Evolutionary conservation across 768 basidiomycete species (phyloP), one percentile per base, ranked within the genome.

Genomic region (Myochromella boudieri): DNA sequence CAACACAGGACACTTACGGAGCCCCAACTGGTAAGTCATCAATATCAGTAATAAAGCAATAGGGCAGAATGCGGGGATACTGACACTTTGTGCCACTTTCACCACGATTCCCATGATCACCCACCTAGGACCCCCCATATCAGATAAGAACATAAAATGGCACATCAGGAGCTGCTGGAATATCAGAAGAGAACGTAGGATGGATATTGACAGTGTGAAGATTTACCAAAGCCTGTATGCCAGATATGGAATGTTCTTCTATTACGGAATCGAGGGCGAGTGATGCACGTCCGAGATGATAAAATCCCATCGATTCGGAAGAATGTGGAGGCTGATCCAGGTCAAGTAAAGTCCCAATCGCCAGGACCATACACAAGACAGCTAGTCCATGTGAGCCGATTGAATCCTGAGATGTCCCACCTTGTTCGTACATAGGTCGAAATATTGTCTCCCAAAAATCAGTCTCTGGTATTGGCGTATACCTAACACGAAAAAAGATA

Each of bases 41-140:
- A 37, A 43, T 32, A 52, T 63, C 43, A 61, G 44, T 43, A 38
- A 41, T 31, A 22, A 42, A 50, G 40, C 15, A 50, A 44, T 47
- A 44, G 45, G 38, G 46, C 45, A 48, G 53, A 52, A 44, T 27
- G 40, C 37, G 18, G 9, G 29, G 17, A 36, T 22, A 70, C 72
- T 67, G 38, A 86, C 84, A 65, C 82, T 82, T 59, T 84, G 82
- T 42, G 83, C 81, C 53, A 86, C 63, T 63, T 87, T 87, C 21
- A 84, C 81, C 17, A 80, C 77, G 24, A 87, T 71, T 37, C 85
- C 85, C 82, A 85, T 84, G 41, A 82, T 64, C 21, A 81, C 76
- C 85, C 85, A 87, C 52, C 84, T 70, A 21, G 82, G 77, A 20
- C 76, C 76, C 41, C 80, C 80, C 61, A 74, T 72, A 53, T 76